These are phyloP conservation scores for Echeveria elegans DNA, from an alignment of 164 flowering plant species.

Conservation along the genomic window DNA sequence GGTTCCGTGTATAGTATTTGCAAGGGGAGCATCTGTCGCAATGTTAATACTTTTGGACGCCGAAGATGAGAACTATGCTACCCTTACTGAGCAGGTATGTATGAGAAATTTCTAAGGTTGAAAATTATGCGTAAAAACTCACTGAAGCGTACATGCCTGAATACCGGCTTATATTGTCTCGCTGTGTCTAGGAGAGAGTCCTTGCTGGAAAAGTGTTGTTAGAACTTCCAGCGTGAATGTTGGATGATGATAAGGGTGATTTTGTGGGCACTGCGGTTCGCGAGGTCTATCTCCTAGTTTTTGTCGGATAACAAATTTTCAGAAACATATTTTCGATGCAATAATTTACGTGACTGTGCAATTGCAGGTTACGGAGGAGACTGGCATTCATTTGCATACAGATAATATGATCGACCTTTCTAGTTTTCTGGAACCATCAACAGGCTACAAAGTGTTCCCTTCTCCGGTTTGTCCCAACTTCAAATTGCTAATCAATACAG, in stretches of 20 bases:
- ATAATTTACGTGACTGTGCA: neutral
- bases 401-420: slow-evolving; percentile 81
- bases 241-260: slow-evolving; percentile 87
- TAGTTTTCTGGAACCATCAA: slow-evolving; percentile 62
- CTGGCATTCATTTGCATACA: slow-evolving; percentile 54
- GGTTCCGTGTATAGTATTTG: slow-evolving; percentile 96
- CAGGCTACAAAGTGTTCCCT: slow-evolving; percentile 69
- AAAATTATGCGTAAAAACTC: too few relatives aligned
- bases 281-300: slow-evolving; percentile 48
- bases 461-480: slow-evolving; percentile 48
- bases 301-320: neutral
- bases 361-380: slow-evolving; percentile 92
- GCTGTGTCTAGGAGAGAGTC: slow-evolving; percentile 63
- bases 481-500: neutral
- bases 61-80: slow-evolving; percentile 66
- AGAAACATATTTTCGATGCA: neutral
- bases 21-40: slow-evolving; percentile 94
- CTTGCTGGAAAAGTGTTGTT: slow-evolving; percentile 72
- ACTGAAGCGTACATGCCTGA: neutral
- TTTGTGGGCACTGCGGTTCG: slow-evolving; percentile 89
- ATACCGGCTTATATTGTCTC: neutral
- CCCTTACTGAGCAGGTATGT: slow-evolving; percentile 90
- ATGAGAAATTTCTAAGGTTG: neutral
- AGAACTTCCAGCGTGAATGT: slow-evolving; percentile 98
- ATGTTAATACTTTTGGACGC: slow-evolving; percentile 75